A percentile compares a stretch with the other conserved stretches of the same genome.
These are phyloP conservation scores for Cladophialophora carrionii DNA, from an alignment of 2,329 filamentous ascomycete genomes.

Conservation along the genomic window DNA sequence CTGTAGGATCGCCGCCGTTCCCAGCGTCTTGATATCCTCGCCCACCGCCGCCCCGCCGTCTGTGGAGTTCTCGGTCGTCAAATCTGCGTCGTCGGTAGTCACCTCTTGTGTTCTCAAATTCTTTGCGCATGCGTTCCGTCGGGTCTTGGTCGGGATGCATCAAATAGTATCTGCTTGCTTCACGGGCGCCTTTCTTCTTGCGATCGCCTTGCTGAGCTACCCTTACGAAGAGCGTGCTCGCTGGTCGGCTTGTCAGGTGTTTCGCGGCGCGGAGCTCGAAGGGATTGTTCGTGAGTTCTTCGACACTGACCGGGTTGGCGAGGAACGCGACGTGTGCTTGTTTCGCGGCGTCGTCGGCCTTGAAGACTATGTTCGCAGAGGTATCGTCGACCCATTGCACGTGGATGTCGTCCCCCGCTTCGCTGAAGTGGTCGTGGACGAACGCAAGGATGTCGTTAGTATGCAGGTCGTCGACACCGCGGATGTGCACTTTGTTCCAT, in stretches of 20 bases:
- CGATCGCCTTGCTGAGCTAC: conserved; percentile 74
- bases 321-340: conserved; percentile 59
- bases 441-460: conserved; percentile 79
- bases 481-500: conserved; percentile 74
- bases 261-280: conserved; percentile 72
- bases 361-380: conserved; percentile 84
- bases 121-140: conserved; percentile 67
- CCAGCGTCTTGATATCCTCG: conserved; percentile 51
- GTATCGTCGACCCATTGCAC: conserved; percentile 95
- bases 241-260: conserved; percentile 67
- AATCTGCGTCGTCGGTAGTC: conserved; percentile 59
- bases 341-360: conserved; percentile 56
- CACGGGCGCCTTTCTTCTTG: conserved; percentile 77
- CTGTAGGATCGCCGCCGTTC: conserved; percentile 40
- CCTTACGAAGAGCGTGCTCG: conserved; percentile 71
- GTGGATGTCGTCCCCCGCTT: conserved; percentile 54
- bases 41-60: conserved; percentile 39
- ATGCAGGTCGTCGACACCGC: conserved; percentile 78
- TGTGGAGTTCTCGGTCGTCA: conserved; percentile 60
- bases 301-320: conserved; percentile 41
- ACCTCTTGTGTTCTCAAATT: conserved; percentile 52
- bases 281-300: conserved; percentile 55
- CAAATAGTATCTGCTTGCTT: conserved; percentile 87
- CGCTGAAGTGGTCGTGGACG: conserved; percentile 67
- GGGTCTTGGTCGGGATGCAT: conserved; percentile 88